Evolutionary conservation across 2,329 filamentous ascomycete genomes (phyloP).

Genomic region (Fusarium brevicatenulatum): DNA sequence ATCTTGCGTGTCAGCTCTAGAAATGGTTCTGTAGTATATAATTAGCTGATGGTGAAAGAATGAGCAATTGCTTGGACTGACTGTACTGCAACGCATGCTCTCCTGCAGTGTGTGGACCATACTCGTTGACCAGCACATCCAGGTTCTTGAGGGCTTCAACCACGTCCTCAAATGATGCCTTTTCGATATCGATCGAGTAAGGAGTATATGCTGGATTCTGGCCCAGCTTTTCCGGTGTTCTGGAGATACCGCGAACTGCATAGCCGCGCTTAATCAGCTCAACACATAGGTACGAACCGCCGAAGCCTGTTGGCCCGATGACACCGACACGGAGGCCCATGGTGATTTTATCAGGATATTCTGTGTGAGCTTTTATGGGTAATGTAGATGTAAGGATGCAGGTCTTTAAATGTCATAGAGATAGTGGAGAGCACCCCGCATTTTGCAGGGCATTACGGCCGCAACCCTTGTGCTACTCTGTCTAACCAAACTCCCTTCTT

Average conservation of each 20-base stretch:
- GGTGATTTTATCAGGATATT: background rate
- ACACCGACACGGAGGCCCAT: background rate
- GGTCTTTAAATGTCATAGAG: background rate
- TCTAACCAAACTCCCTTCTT: background rate
- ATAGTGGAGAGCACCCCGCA: background rate
- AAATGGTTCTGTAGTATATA: background rate
- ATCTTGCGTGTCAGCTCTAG: slow-evolving; percentile 4
- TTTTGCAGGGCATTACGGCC: background rate
- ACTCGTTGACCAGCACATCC: background rate
- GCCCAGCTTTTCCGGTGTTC: background rate
- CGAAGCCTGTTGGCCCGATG: background rate
- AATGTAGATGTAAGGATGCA: background rate
- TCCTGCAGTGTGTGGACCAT: background rate
- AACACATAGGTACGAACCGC: background rate
- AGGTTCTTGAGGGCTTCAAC: background rate
- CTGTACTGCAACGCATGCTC: background rate
- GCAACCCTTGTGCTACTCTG: background rate
- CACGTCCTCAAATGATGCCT: background rate
- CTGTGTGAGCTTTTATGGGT: background rate
- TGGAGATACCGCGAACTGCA: background rate
- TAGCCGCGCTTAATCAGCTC: background rate
- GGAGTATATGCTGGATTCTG: background rate
- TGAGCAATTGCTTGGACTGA: background rate
- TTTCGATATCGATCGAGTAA: background rate
- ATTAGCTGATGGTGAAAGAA: background rate